Conservation (phyloP, 202 grass and related monocot species). For the Musa balbisiana region DNA sequence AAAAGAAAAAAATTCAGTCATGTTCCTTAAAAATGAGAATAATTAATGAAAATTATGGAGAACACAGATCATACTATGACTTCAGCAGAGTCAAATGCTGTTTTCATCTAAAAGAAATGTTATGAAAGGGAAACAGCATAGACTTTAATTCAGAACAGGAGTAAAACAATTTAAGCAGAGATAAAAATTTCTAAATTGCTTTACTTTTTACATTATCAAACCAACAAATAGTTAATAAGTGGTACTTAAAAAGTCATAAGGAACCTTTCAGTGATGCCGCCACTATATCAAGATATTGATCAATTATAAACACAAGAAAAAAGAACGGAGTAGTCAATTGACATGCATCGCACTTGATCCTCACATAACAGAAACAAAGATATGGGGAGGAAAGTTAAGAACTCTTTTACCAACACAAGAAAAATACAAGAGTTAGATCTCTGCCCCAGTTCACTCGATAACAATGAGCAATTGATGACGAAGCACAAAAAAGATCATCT, state of each 20-base stretch:
- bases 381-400: background rate
- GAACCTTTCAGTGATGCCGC: background rate
- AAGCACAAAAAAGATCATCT: background rate
- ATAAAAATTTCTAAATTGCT: background rate
- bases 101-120: background rate
- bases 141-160: background rate
- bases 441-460: background rate
- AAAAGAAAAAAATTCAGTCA: too few species aligned
- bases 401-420: too few species aligned
- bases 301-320: background rate
- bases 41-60: background rate
- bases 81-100: background rate
- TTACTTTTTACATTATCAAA: background rate
- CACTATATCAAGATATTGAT: background rate
- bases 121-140: background rate
- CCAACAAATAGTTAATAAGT: background rate
- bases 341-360: background rate
- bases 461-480: background rate
- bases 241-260: background rate
- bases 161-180: background rate
- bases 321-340: background rate
- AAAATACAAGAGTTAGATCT: background rate
- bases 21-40: background rate
- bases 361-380: background rate
- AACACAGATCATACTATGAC: background rate